Percentiles rank a stretch among this genome's conserved stretches.
phyloP scores from a whole-genome alignment of 2,329 filamentous ascomycete species.

The Ceratocystis alfenasii region DNA sequence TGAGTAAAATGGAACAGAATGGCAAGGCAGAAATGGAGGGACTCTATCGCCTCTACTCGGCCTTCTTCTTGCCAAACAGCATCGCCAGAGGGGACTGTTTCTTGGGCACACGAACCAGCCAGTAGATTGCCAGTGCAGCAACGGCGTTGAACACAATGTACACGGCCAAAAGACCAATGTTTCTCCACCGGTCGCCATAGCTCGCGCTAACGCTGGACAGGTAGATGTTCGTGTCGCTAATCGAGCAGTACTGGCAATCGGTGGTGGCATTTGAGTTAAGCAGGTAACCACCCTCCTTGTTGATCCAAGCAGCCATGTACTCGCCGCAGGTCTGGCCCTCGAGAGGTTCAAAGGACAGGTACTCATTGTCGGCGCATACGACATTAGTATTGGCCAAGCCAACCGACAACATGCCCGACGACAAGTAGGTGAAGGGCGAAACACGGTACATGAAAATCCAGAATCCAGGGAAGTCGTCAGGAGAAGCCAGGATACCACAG shows the following conservation, averaged over 20 bases:
- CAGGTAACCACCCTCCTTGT: slow-evolving; percentile 41
- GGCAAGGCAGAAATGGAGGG: background rate
- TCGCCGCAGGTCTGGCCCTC: slow-evolving; percentile 44
- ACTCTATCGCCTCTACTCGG: slow-evolving; percentile 24
- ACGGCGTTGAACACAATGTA: slow-evolving; percentile 49
- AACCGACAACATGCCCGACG: slow-evolving; percentile 57
- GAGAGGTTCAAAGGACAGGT: slow-evolving; percentile 52
- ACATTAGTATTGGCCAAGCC: slow-evolving; percentile 57
- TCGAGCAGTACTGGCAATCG: slow-evolving; percentile 45
- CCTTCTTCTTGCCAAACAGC: slow-evolving; percentile 29
- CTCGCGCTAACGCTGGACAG: slow-evolving; percentile 38
- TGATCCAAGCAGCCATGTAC: slow-evolving; percentile 45
- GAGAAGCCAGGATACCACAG: slow-evolving; percentile 59
- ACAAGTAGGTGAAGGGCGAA: slow-evolving; percentile 72
- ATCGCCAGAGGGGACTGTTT: slow-evolving; percentile 24
- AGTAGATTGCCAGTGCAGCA: slow-evolving; percentile 45
- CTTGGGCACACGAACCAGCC: slow-evolving; percentile 40
- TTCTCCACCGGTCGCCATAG: slow-evolving; percentile 53
- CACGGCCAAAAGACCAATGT: slow-evolving; percentile 52
- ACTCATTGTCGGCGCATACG: slow-evolving; percentile 57
- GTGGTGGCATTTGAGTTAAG: slow-evolving; percentile 36
- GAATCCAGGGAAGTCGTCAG: slow-evolving; percentile 53
- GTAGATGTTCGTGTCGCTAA: slow-evolving; percentile 42
- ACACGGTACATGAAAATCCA: slow-evolving; percentile 79
- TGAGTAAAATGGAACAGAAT: background rate